phyloP scores from a whole-genome alignment of 805 yeast species.

The Starmerella asiatica region DNA sequence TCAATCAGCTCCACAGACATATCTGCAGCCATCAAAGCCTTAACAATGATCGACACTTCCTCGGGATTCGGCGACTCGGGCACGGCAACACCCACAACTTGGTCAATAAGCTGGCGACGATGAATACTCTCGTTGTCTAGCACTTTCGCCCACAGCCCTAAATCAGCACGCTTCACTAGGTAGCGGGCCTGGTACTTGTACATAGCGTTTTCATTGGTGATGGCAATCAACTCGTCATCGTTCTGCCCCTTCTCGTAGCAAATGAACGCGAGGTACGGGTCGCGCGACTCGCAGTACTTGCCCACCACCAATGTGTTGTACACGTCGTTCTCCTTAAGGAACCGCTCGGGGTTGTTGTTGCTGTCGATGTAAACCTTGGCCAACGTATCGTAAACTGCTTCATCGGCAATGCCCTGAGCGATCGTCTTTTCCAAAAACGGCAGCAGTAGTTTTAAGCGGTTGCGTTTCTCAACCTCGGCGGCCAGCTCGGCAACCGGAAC shows the following conservation, averaged over 20 bases:
- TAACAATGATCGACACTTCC: slow-evolving; percentile 85
- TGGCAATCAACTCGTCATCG: slow-evolving; percentile 74
- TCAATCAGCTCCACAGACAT: slow-evolving; percentile 87
- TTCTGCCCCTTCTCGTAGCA: slow-evolving; percentile 92
- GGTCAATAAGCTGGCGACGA: slow-evolving; percentile 85
- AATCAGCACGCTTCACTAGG: slow-evolving; percentile 75
- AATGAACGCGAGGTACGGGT: slow-evolving; percentile 94
- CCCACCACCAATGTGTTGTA: slow-evolving; percentile 95
- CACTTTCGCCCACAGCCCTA: slow-evolving; percentile 68
- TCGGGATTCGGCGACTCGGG: slow-evolving; percentile 93
- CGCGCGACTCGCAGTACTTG: slow-evolving; percentile 97
- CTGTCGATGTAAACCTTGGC: slow-evolving; percentile 97
- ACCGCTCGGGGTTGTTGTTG: slow-evolving; percentile 94
- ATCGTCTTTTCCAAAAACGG: slow-evolving; percentile 88
- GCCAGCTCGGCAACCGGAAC: slow-evolving; percentile 86
- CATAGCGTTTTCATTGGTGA: slow-evolving; percentile 96
- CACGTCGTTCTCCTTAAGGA: slow-evolving; percentile 75
- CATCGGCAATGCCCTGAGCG: slow-evolving; percentile 69
- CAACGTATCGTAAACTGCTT: slow-evolving; percentile 82
- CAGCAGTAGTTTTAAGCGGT: slow-evolving; percentile 75
- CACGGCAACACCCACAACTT: slow-evolving; percentile 88
- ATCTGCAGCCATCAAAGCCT: slow-evolving; percentile 92
- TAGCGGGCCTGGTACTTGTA: slow-evolving; percentile 98
- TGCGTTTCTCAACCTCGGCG: slow-evolving; percentile 90
- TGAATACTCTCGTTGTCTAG: slow-evolving; percentile 63